Conservation (phyloP, 495 filamentous ascomycete species). For the Geoglossum glabrum region DNA sequence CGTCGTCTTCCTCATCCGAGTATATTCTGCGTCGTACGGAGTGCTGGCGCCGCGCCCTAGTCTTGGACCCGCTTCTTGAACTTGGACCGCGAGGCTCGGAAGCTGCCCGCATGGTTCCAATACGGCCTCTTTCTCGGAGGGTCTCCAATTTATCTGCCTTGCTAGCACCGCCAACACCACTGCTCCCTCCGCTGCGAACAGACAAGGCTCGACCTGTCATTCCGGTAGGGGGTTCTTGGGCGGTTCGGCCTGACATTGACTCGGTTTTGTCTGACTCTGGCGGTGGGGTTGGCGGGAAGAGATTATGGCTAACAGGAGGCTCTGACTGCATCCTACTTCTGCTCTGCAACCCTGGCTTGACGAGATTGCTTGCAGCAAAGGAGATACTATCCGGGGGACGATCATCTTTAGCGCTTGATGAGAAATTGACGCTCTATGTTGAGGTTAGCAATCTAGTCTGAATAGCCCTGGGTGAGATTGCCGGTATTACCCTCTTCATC, state of each 20-base stretch:
- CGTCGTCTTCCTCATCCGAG: constrained; percentile 26
- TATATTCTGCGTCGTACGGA: neutral
- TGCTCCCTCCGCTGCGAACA: constrained; percentile 18
- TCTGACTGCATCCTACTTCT: constrained; percentile 62
- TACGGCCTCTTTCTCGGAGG: constrained; percentile 19
- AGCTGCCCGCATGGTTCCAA: constrained; percentile 31
- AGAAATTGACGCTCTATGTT: neutral
- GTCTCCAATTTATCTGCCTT: constrained; percentile 16
- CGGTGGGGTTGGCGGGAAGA: constrained; percentile 90
- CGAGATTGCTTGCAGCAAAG: constrained; percentile 75
- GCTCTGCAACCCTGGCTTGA: constrained; percentile 61
- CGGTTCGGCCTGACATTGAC: neutral
- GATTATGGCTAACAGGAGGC: constrained; percentile 64
- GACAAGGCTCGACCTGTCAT: constrained; percentile 17
- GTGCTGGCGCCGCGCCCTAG: neutral
- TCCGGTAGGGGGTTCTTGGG: neutral
- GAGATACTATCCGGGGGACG: constrained; percentile 61
- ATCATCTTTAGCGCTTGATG: constrained; percentile 33
- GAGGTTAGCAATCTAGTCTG: neutral
- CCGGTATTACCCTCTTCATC: constrained; percentile 16
- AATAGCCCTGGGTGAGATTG: neutral
- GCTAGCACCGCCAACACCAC: constrained; percentile 2
- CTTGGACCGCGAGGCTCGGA: constrained; percentile 31
- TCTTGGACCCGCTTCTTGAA: constrained; percentile 7
- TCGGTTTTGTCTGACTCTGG: constrained; percentile 55